Evolutionary conservation across 805 yeast species (phyloP), one percentile per base, ranked within the genome.

Genomic region (Brettanomyces bruxellensis): DNA sequence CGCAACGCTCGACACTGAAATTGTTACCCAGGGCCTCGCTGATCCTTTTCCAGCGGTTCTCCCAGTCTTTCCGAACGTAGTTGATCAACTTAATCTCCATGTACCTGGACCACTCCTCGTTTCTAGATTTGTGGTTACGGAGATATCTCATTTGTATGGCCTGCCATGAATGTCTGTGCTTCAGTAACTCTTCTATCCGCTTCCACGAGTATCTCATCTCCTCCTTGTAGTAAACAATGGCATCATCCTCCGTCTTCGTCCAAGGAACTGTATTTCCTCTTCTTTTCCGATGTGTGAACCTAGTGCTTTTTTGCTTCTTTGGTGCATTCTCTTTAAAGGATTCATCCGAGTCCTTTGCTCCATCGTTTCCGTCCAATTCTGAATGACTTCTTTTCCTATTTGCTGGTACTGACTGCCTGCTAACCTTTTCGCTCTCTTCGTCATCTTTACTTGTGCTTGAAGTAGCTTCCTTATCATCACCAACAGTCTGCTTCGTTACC

Each of bases 101-200:
- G 30, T 54, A 58, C 34, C 61, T 50, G 13, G 68, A 57, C 68
- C 71, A 66, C 30, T 54, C 52, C 22, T 56, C 66, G 41, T 61
- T 58, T 30, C 72, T 53, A 7, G 65, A 55, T 47, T 67, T 67
- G 46, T 69, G 67, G 36, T 64, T 58, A 8, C 75, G 59, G 39
- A 71, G 55, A 49, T 71, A 71, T 44, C 74, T 53, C 75, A 71
- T 71, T 53, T 71, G 76, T 34, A 71, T 65, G 2, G 74, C 72
- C 52, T 70, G 74, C 73, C 73, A 69, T 13, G 71, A 54, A 49
- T 70, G 73, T 42, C 60, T 53, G 12, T 55, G 44, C 9, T 60
- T 59, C 14, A 66, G 46, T 28, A 61, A 52, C 30, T 51, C 51
- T 30, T 68, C 68, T 38, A 70, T 68, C 43, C 59, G 58, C 38